Conservation (phyloP, 2,329 filamentous ascomycete genomes). For the Cladobotryum protrusum region DNA sequence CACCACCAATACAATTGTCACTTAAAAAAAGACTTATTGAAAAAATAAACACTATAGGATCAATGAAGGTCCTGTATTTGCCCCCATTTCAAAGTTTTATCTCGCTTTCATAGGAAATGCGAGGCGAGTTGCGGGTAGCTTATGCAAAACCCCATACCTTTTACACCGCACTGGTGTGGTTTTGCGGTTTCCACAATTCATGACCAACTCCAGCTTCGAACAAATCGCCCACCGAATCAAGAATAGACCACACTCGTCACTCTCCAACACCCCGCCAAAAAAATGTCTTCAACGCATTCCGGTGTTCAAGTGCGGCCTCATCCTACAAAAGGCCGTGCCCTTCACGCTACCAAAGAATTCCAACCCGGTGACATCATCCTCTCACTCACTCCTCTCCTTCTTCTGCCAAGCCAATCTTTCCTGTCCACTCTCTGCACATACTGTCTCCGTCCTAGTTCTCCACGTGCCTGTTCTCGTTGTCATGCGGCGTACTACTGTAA, state of each 20-base stretch:
- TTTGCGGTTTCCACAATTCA: not conserved
- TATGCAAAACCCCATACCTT: no score
- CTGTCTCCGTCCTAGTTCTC: conserved; percentile 35
- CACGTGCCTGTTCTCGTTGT: conserved; percentile 47
- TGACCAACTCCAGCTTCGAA: not conserved
- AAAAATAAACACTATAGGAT: not conserved
- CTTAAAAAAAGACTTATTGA: not conserved
- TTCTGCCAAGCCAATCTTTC: conserved; percentile 40
- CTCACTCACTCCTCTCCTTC: conserved; percentile 38
- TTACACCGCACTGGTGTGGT: no score
- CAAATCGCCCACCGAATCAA: not conserved
- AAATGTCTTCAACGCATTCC: not conserved
- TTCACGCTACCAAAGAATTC: conserved; percentile 38
- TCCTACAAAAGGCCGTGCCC: conserved; percentile 37
- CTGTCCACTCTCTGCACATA: conserved; percentile 41
- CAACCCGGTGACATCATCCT: conserved; percentile 40
- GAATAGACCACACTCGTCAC: not conserved
- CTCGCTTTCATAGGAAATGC: not conserved
- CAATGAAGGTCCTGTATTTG: not conserved
- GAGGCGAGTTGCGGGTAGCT: no score
- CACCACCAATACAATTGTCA: not conserved
- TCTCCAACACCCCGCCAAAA: not conserved
- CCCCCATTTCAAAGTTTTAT: no score
- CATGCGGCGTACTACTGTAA: conserved; percentile 49
- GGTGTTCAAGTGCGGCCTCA: conserved; percentile 22